Evolutionary conservation across 2,329 filamentous ascomycete genomes (phyloP).

Genomic region (Fusarium stilboides): DNA sequence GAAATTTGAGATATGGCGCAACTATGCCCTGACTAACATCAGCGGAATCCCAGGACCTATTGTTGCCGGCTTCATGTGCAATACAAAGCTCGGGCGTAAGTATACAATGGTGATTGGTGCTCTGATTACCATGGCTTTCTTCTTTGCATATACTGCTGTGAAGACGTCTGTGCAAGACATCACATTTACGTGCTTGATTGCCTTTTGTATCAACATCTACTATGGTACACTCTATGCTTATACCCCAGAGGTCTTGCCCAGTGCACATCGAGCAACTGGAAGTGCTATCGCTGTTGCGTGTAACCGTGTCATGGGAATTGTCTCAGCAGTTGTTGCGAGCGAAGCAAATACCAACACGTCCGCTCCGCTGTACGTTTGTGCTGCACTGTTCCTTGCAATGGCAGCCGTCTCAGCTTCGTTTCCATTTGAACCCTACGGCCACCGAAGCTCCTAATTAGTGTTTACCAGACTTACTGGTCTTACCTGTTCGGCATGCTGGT

Average conservation of each 20-base stretch:
- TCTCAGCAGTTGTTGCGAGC: constrained; percentile 78
- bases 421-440: constrained; percentile 31
- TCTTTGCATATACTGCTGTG: constrained; percentile 27
- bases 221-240: constrained; percentile 79
- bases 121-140: constrained; percentile 18
- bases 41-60: constrained; percentile 78
- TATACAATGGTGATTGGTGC: constrained; percentile 31
- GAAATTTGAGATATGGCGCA: constrained; percentile 24
- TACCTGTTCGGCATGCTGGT: too few relatives aligned
- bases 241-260: constrained; percentile 74
- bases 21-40: constrained; percentile 71
- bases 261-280: constrained; percentile 80
- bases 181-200: constrained; percentile 47
- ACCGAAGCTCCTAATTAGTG: constrained; percentile 49
- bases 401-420: constrained; percentile 53
- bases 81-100: constrained; percentile 22
- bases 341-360: constrained; percentile 72
- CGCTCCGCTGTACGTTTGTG: constrained; percentile 79
- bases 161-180: constrained; percentile 29
- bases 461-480: too few relatives aligned
- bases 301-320: constrained; percentile 82
- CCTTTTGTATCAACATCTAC: constrained; percentile 79
- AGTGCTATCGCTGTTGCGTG: constrained; percentile 80
- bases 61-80: constrained; percentile 76
- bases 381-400: constrained; percentile 74